Percentiles rank a stretch among this genome's conserved stretches.
Evolutionary conservation across 805 yeast species (phyloP).

Genomic region (Citeromyces matritensis): DNA sequence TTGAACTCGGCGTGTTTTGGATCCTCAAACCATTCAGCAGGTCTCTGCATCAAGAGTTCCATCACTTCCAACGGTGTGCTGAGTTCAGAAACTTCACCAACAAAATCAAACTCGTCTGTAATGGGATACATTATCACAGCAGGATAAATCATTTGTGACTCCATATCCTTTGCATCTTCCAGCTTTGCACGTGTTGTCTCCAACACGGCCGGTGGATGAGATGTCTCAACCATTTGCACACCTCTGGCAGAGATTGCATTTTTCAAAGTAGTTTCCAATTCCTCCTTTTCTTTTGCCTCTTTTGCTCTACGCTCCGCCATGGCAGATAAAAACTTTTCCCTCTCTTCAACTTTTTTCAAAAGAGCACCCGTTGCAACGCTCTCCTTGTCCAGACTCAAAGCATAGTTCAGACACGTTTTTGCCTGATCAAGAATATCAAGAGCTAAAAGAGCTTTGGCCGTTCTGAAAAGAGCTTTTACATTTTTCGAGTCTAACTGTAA

Average conservation of each 20-base stretch:
- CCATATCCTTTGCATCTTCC: conserved; percentile 52
- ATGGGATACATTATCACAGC: conserved; percentile 73
- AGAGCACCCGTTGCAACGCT: conserved; percentile 41
- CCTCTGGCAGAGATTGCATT: conserved; percentile 52
- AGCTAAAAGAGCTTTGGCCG: conserved; percentile 66
- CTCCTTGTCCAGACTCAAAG: conserved; percentile 40
- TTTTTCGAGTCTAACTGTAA: conserved; percentile 50
- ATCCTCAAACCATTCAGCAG: conserved; percentile 52
- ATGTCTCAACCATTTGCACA: conserved; percentile 29
- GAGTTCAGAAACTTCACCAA: conserved; percentile 62
- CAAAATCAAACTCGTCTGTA: conserved; percentile 68
- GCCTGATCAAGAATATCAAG: conserved; percentile 66
- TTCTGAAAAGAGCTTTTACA: conserved; percentile 73
- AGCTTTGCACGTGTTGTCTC: conserved; percentile 35
- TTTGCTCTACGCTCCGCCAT: conserved; percentile 15
- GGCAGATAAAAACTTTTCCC: conserved; percentile 9
- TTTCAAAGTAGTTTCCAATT: conserved; percentile 25
- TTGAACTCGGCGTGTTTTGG: conserved; percentile 48
- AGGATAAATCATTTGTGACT: conserved; percentile 73
- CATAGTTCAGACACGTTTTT: conserved; percentile 47
- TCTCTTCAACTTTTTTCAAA: conserved; percentile 18
- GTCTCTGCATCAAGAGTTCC: conserved; percentile 46
- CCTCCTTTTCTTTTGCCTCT: conserved; percentile 22
- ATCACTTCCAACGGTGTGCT: conserved; percentile 51
- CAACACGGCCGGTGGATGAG: conserved; percentile 40